Base-by-base conservation (phyloP, 148 eudicot genomes). In the Arctostaphylos glauca region DNA sequence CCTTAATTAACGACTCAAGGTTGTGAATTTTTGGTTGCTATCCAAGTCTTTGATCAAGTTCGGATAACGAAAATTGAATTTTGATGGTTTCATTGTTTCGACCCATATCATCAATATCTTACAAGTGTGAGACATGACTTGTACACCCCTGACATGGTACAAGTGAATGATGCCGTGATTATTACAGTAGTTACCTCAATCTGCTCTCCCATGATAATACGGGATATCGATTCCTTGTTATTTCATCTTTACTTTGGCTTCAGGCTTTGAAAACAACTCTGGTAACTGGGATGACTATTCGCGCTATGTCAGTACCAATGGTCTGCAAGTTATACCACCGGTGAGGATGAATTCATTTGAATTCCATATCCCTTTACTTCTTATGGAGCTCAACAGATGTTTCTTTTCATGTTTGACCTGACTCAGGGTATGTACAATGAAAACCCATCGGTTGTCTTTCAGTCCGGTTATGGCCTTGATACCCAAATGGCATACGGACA, bases 401-500 rank as follows among this genome's bases (percentile, higher is more conserved):
- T 43, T 68, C 14, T 14, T 55, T 52, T 43, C 80, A 55, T 76
- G 55, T 85, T 80, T 75, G 54, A 52, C 80, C 47, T 83, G 81
- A 53, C 58, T 50, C 80, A 92, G 95, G 95, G 90, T 62, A 88
- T 94, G 82, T 93, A 85, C 87, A 91, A 92, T 82, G 97, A 94
- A 46, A 94, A 93, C 77, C 73, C 98, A 56, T 92, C 97, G 19
- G 90, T 94, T 81, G 88, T 89, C 64, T 49, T 49, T 49, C 52
- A 49, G 5, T 49, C 52, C 9, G 59, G 94, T 3, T 93, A 93
- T 84, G 92, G 97, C 81, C 91, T 87, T 82, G 97, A 92, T 85
- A 67, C 92, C 55, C 96, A 92, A 76, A 88, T 95, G 98, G 94
- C 95, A 47, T 96, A 89, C 86, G 99, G 98, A 44, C 99, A 96